Percentiles rank a stretch among this genome's conserved stretches.
Conservation (phyloP, 1,284 basidiomycete genomes). For the Malassezia japonica region DNA sequence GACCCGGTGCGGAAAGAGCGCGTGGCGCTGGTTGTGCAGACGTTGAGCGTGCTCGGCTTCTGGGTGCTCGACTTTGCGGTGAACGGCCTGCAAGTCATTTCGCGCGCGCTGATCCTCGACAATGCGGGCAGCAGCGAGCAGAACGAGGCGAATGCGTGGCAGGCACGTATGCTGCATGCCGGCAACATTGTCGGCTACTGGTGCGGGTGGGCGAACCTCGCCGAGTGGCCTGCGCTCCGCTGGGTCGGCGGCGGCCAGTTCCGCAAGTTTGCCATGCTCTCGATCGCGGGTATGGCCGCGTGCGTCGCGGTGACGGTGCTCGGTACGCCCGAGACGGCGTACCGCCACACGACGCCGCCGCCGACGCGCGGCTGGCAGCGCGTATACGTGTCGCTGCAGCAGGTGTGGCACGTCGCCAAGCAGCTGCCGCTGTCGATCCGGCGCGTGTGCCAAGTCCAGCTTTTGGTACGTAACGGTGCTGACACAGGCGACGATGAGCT, state of each 20-base stretch:
- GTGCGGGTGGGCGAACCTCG: slow-evolving; percentile 72
- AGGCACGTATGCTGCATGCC: slow-evolving; percentile 57
- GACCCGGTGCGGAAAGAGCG: slow-evolving; percentile 59
- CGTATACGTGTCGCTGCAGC: slow-evolving; percentile 10
- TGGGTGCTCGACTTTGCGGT: slow-evolving; percentile 89
- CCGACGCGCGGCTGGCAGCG: slow-evolving; percentile 7
- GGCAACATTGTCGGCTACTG: slow-evolving; percentile 43
- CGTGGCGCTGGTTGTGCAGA: slow-evolving; percentile 21
- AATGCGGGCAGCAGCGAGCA: slow-evolving; percentile 76
- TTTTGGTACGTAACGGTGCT: slow-evolving; percentile 58
- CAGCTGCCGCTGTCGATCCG: slow-evolving; percentile 42
- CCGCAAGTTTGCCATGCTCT: slow-evolving; percentile 83
- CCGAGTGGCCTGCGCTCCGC: slow-evolving; percentile 62
- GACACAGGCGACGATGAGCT: slow-evolving; percentile 60
- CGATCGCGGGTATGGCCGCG: slow-evolving; percentile 64
- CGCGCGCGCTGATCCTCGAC: slow-evolving; percentile 83
- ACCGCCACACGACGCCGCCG: not conserved
- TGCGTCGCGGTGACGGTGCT: slow-evolving; percentile 81
- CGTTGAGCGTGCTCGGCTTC: slow-evolving; percentile 77
- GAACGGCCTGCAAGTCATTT: slow-evolving; percentile 78
- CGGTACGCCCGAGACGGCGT: slow-evolving; percentile 55
- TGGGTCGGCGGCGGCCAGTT: slow-evolving; percentile 88
- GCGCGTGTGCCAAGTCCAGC: slow-evolving; percentile 63
- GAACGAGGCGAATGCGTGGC: slow-evolving; percentile 92
- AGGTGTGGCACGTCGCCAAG: slow-evolving; percentile 29